These are phyloP conservation scores for Plantago ovata DNA, from an alignment of 257 asterid genomes.

Conservation along the genomic window DNA sequence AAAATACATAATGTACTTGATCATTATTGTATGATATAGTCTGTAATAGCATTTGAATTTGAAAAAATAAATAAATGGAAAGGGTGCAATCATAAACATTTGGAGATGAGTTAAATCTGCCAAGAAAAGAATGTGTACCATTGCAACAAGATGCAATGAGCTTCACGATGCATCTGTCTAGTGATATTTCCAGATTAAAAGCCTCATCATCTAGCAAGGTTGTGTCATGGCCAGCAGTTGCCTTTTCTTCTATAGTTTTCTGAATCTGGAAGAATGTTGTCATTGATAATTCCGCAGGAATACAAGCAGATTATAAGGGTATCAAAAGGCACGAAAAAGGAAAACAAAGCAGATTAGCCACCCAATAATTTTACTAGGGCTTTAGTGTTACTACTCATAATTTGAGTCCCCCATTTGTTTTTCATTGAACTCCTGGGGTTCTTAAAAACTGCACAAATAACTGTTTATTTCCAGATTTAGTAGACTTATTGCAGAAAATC, in stretches of 20 bases:
- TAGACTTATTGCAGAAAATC: no score
- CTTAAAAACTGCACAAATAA: no score
- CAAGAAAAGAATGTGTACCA: slow-evolving; percentile 29
- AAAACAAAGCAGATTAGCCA: not conserved
- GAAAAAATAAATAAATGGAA: not conserved
- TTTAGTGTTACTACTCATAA: no score
- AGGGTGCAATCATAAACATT: not conserved
- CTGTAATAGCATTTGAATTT: not conserved
- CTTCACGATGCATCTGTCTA: slow-evolving; percentile 90
- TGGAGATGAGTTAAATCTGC: slow-evolving; percentile 2
- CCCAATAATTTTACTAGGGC: not conserved
- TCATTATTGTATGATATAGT: not conserved
- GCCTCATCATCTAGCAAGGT: slow-evolving; percentile 83
- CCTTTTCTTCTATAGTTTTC: slow-evolving; percentile 65
- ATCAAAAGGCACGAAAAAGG: not conserved
- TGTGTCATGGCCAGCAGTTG: slow-evolving; percentile 54
- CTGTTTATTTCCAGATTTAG: no score
- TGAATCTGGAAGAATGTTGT: slow-evolving; percentile 47
- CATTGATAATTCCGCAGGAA: slow-evolving; percentile 17
- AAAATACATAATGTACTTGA: slow-evolving; percentile 1
- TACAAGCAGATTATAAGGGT: slow-evolving; percentile 1
- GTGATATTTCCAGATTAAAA: slow-evolving; percentile 68
- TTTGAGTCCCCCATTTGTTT: no score
- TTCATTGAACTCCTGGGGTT: no score
- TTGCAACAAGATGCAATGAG: slow-evolving; percentile 93